Evolutionary conservation across 495 filamentous ascomycete species (phyloP).

Genomic region (Penicillium malachiteum): DNA sequence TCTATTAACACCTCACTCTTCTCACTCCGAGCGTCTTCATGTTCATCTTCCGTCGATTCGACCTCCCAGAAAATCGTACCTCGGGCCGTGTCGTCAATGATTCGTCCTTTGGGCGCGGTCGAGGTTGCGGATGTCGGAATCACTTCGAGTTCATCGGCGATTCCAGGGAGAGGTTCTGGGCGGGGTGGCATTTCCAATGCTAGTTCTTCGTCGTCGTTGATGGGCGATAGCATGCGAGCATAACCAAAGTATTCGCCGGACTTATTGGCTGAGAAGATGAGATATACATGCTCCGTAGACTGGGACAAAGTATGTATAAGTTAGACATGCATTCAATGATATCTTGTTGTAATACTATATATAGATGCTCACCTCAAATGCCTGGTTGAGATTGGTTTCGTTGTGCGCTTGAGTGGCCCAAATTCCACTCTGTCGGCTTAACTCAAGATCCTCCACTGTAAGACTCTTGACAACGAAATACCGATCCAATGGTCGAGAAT

Average conservation of each 20-base stretch:
- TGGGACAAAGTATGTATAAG: slow-evolving; percentile 29
- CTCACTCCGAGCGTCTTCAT: slow-evolving; percentile 31
- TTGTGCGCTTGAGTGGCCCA: slow-evolving; percentile 98
- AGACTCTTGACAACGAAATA: slow-evolving; percentile 95
- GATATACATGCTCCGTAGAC: slow-evolving; percentile 84
- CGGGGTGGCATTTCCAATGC: slow-evolving; percentile 54
- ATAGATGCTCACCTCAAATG: slow-evolving; percentile 66
- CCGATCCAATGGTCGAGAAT: slow-evolving; percentile 54
- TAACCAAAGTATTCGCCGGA: slow-evolving; percentile 98
- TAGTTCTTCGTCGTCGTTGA: slow-evolving; percentile 70
- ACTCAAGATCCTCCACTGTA: slow-evolving; percentile 88
- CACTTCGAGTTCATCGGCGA: slow-evolving; percentile 54
- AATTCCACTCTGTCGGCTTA: slow-evolving; percentile 81
- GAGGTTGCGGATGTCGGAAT: slow-evolving; percentile 79
- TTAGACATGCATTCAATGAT: slow-evolving; percentile 5
- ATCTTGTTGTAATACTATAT: not conserved
- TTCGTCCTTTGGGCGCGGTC: slow-evolving; percentile 77
- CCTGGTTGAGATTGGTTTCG: slow-evolving; percentile 77
- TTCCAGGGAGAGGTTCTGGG: slow-evolving; percentile 55
- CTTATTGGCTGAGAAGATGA: slow-evolving; percentile 97
- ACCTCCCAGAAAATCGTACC: slow-evolving; percentile 98
- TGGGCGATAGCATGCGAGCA: slow-evolving; percentile 85
- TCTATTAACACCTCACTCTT: slow-evolving; percentile 45
- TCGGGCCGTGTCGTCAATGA: slow-evolving; percentile 89
- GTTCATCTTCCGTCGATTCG: slow-evolving; percentile 56